phyloP scores from a whole-genome alignment of 2,329 filamentous ascomycete species.

The Aspergillus fumigatus region DNA sequence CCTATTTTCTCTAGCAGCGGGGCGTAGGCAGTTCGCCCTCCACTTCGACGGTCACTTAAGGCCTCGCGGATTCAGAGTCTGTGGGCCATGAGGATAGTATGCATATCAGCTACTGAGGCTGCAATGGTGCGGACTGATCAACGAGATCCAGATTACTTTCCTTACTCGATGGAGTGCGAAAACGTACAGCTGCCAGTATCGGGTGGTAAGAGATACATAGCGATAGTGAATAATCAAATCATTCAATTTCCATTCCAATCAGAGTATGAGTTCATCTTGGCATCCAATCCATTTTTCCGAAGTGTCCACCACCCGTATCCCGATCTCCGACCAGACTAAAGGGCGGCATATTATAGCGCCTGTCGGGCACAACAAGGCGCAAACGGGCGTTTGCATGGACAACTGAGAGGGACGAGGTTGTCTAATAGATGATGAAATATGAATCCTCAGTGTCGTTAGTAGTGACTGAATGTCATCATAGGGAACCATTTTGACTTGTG shows the following conservation, averaged over 20 bases:
- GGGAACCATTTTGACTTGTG: background rate
- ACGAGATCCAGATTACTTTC: background rate
- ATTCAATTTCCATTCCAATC: background rate
- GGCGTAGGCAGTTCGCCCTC: constrained; percentile 15
- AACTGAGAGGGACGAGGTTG: background rate
- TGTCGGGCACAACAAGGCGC: background rate
- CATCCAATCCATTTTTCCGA: background rate
- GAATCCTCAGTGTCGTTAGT: background rate
- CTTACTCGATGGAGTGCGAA: background rate
- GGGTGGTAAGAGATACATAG: background rate
- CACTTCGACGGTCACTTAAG: constrained; percentile 2
- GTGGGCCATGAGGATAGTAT: background rate
- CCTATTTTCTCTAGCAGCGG: constrained; percentile 2
- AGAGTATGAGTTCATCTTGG: background rate
- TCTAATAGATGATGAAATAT: too few relatives aligned
- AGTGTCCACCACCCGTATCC: background rate
- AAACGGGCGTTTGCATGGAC: background rate
- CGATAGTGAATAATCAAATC: background rate
- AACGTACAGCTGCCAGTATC: background rate
- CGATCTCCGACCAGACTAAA: background rate
- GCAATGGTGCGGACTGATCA: background rate
- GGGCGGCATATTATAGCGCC: background rate
- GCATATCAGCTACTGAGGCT: background rate
- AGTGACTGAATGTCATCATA: background rate
- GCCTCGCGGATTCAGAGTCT: background rate